Base-by-base conservation (phyloP, 2,329 filamentous ascomycete genomes). In the Epichloe festucae region DNA sequence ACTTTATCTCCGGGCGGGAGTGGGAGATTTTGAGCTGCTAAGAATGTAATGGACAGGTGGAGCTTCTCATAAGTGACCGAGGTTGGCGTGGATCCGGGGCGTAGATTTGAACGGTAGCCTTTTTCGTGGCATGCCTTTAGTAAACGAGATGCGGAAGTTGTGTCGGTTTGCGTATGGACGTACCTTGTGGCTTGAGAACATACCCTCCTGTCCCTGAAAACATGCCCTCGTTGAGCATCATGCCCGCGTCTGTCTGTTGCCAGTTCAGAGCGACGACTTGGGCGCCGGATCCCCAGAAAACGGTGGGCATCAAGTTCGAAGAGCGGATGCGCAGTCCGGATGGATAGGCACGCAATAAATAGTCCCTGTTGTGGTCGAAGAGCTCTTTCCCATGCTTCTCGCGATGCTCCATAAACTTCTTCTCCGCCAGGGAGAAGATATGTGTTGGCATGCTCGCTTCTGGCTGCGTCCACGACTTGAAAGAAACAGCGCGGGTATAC, bases 171-270 rank as follows among this genome's bases (percentile, higher is more conserved):
- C 10, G 40, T 2, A 31, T 15, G 46, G 21, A 35, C 61, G 43
- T 62, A 74, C 85, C 87, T 56, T 77, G 70, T 0, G 90, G 90
- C 67, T 96, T 96, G 41, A 95, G 73, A 2, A 93, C 82, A 72
- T 89, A 96, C 21, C 90, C 90, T n/a, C 76, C 76, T 0, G 86
- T 87, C 11, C 84, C 86, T 2, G 81, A 78, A 67, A 95, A 95
- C 88, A 95, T 93, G 59, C 81, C 90, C 62, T 93, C 84, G 63
- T 96, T 96, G 14, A 95, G 77, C 91, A 96, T 96, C 84, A 94
- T 94, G 35, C 88, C 89, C 59, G 88, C 85, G 61, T 96, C 89
- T 66, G 86, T 83, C 55, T 83, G 84, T 67, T 97, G 90, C 88
- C 90, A 97, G 69, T 96, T 96, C 54, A 97, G 73, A 0, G 90